Evolutionary conservation across 2,329 filamentous ascomycete species (phyloP).

Genomic region (Fusarium equiseti): DNA sequence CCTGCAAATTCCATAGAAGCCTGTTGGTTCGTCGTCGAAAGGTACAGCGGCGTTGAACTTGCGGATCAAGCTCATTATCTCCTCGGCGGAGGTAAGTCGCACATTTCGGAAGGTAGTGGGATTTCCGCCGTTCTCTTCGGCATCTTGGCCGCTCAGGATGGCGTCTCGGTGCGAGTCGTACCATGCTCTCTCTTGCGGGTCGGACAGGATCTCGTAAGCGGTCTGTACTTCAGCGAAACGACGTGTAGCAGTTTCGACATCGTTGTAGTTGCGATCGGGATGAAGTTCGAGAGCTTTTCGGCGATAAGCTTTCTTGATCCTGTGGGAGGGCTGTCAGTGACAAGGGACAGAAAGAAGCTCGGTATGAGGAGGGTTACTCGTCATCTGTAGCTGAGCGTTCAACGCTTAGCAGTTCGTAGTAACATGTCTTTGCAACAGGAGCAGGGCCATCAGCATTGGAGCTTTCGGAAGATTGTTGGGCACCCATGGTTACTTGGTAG

Average conservation of each 20-base stretch:
- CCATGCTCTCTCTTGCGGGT: conserved; percentile 95
- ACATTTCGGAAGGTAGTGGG: conserved; percentile 75
- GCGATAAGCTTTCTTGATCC: conserved; percentile 93
- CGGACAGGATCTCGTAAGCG: conserved; percentile 95
- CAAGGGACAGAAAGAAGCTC: neutral
- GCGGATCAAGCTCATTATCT: conserved; percentile 81
- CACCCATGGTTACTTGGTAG: conserved; percentile 59
- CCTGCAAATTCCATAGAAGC: conserved; percentile 86
- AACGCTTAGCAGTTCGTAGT: conserved; percentile 86
- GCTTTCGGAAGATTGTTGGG: conserved; percentile 64
- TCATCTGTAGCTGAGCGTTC: conserved; percentile 80
- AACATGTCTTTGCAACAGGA: conserved; percentile 74
- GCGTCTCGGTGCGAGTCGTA: conserved; percentile 94
- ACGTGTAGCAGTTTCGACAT: conserved; percentile 84
- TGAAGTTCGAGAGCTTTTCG: conserved; percentile 92
- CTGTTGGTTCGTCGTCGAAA: conserved; percentile 81
- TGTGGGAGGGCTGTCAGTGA: conserved; percentile 50
- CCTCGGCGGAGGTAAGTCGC: conserved; percentile 81
- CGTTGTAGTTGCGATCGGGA: conserved; percentile 91
- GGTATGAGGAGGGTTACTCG: conserved; percentile 68
- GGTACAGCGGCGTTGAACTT: conserved; percentile 83
- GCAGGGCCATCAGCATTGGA: conserved; percentile 52
- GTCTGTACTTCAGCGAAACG: conserved; percentile 93
- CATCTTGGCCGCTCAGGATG: conserved; percentile 77
- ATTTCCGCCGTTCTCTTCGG: conserved; percentile 57